Evolutionary conservation across 2,329 filamentous ascomycete species (phyloP).

Genomic region (Verticillium tricorpus): DNA sequence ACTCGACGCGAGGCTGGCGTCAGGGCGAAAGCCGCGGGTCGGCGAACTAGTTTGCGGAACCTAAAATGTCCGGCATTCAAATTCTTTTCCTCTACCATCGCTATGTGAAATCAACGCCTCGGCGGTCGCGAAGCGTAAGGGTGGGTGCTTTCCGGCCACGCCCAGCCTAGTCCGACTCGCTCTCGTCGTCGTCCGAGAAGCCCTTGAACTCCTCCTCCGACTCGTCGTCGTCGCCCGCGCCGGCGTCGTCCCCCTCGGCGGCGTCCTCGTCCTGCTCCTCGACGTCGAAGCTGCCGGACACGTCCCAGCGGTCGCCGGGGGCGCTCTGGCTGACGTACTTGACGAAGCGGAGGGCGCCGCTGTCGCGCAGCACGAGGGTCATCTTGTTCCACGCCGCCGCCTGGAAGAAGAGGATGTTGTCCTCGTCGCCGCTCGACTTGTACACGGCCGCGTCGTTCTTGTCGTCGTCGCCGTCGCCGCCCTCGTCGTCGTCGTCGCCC

Average conservation of each 20-base stretch:
- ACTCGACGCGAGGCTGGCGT: no score
- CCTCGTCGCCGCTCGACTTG: constrained; percentile 71
- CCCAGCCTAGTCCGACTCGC: not conserved
- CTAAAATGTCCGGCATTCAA: no score
- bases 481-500: constrained; percentile 58
- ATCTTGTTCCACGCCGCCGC: constrained; percentile 79
- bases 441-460: constrained; percentile 75
- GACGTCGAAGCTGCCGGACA: constrained; percentile 75
- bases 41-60: no score
- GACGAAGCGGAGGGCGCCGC: constrained; percentile 83
- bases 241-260: constrained; percentile 22
- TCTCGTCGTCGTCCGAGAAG: constrained; percentile 39
- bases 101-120: not conserved
- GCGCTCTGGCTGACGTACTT: constrained; percentile 88
- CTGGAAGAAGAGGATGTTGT: constrained; percentile 62
- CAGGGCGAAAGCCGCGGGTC: no score
- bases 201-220: constrained; percentile 55
- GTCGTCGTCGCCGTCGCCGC: constrained; percentile 20
- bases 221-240: constrained; percentile 31
- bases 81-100: not conserved
- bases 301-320: constrained; percentile 87
- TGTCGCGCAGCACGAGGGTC: constrained; percentile 83
- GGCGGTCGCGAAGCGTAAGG: not conserved
- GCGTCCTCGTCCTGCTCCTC: constrained; percentile 47
- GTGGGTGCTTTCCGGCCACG: not conserved